Evolutionary conservation across 1,139 yeast genomes (phyloP).

Genomic region (Nakaseomyces delphensis): DNA sequence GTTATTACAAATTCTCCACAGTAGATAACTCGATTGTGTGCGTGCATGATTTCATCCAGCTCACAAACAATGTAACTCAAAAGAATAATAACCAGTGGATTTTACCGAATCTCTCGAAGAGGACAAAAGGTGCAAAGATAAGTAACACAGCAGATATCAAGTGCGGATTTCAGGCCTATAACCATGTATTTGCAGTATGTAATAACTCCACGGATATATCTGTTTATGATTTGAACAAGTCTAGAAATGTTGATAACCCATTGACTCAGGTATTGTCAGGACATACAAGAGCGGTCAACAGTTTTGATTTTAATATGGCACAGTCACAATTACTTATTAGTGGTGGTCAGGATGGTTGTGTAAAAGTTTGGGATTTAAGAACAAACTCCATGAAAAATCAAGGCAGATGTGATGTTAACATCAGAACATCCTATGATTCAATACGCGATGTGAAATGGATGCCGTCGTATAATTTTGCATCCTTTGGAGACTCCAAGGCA

Average conservation of each 20-base stretch:
- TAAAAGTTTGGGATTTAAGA: slow-evolving; percentile 83
- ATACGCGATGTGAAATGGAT: slow-evolving; percentile 32
- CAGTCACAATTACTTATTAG: slow-evolving; percentile 57
- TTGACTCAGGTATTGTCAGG: slow-evolving; percentile 47
- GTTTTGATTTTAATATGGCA: slow-evolving; percentile 59
- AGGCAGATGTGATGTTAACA: slow-evolving; percentile 27
- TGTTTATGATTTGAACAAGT: slow-evolving; percentile 40
- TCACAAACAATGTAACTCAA: slow-evolving; percentile 9
- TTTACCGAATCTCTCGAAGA: slow-evolving; percentile 13
- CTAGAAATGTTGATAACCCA: slow-evolving; percentile 34
- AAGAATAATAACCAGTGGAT: slow-evolving; percentile 10
- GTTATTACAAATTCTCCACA: slow-evolving; percentile 24
- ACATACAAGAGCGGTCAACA: slow-evolving; percentile 74
- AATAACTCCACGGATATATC: slow-evolving; percentile 42
- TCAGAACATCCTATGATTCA: slow-evolving; percentile 40
- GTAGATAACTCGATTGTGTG: slow-evolving; percentile 17
- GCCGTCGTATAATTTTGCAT: slow-evolving; percentile 24
- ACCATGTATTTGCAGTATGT: slow-evolving; percentile 39
- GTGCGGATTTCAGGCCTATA: slow-evolving; percentile 39
- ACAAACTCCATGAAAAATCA: slow-evolving; percentile 31
- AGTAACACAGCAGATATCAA: slow-evolving; percentile 43
- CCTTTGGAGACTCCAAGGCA: slow-evolving; percentile 4
- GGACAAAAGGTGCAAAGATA: slow-evolving; percentile 33
- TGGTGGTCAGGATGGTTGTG: slow-evolving; percentile 87
- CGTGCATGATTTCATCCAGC: slow-evolving; percentile 19